Percentiles rank a stretch among this genome's conserved stretches.
Evolutionary conservation across 1,284 basidiomycete species (phyloP).

Genomic region (Cryptococcus sp.): DNA sequence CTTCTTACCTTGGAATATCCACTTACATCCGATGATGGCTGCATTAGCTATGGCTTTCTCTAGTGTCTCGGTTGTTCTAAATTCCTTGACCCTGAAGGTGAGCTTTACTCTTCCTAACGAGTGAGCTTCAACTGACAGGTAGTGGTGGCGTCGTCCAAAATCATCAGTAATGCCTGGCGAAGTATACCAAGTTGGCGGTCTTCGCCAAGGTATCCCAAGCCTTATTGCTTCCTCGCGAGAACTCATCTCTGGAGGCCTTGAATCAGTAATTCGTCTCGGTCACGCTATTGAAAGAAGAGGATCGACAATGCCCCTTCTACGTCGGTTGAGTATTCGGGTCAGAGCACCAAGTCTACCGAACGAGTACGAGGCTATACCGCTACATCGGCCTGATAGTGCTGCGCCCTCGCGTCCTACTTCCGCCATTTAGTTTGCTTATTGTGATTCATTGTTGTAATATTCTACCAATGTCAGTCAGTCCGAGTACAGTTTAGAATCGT

Average conservation of each 20-base stretch:
- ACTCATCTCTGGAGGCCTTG: conserved; percentile 4
- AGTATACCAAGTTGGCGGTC: conserved; percentile 39
- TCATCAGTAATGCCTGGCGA: conserved; percentile 66
- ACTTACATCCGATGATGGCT: conserved; percentile 97
- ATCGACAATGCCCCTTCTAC: conserved; percentile 20
- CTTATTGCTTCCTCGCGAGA: conserved; percentile 16
- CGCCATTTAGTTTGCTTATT: too few species aligned
- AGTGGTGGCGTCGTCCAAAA: conserved; percentile 72
- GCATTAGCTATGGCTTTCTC: conserved; percentile 97
- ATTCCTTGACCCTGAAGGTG: conserved; percentile 72
- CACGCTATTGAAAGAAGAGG: conserved; percentile 17
- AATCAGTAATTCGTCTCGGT: conserved; percentile 12
- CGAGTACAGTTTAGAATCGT: not conserved
- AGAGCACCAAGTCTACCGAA: conserved; percentile 3
- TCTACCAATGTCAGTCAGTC: too few species aligned
- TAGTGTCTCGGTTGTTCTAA: conserved; percentile 90
- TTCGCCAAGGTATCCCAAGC: conserved; percentile 26
- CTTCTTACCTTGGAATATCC: conserved; percentile 84
- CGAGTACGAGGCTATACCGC: conserved; percentile 40
- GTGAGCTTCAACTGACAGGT: not conserved
- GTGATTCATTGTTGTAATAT: too few species aligned
- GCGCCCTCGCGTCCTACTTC: not conserved
- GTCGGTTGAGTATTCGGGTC: conserved; percentile 15
- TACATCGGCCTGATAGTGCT: not conserved
- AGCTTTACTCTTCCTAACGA: conserved; percentile 10